Conservation (phyloP, 2,329 filamentous ascomycete genomes). For the Penicillium janthinellum region DNA sequence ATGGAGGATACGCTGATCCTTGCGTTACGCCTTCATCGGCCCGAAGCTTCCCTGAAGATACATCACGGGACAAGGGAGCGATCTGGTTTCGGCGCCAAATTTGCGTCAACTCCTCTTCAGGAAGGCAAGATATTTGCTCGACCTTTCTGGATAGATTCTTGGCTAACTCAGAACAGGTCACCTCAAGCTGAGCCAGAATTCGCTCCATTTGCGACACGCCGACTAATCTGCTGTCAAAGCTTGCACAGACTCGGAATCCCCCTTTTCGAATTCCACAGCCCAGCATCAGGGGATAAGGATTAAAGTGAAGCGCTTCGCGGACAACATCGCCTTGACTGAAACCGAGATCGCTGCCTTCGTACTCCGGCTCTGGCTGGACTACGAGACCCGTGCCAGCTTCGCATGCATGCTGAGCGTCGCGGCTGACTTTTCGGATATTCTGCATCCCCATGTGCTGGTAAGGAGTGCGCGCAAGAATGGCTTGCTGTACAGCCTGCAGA, state of each 20-base stretch:
- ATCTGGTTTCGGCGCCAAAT: conserved; percentile 49
- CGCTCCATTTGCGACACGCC: conserved; percentile 40
- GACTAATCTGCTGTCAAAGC: conserved; percentile 46
- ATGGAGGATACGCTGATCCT: conserved; percentile 39
- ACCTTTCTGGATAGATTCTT: conserved; percentile 30
- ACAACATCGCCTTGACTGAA: conserved; percentile 40
- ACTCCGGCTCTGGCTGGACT: conserved; percentile 44
- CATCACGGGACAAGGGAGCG: conserved; percentile 40
- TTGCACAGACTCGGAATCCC: conserved; percentile 49
- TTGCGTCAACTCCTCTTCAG: conserved; percentile 40
- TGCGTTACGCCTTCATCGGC: conserved; percentile 24
- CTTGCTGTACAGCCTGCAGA: conserved; percentile 36
- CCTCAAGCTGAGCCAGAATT: conserved; percentile 41
- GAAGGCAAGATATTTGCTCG: conserved; percentile 42
- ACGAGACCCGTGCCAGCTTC: conserved; percentile 41
- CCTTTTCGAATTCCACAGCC: conserved; percentile 48
- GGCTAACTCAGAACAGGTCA: conserved; percentile 30
- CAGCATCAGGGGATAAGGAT: conserved; percentile 54
- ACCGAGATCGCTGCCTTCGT: conserved; percentile 40
- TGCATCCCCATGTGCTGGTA: conserved; percentile 55
- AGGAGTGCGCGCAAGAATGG: conserved; percentile 41
- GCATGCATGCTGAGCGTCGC: conserved; percentile 42
- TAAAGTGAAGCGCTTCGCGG: conserved; percentile 46
- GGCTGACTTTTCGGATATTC: conserved; percentile 48
- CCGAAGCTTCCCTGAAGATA: conserved; percentile 26